Evolutionary conservation across 225 moss, liverwort and hornwort genomes (phyloP).

Genomic region (Asterella californica): DNA sequence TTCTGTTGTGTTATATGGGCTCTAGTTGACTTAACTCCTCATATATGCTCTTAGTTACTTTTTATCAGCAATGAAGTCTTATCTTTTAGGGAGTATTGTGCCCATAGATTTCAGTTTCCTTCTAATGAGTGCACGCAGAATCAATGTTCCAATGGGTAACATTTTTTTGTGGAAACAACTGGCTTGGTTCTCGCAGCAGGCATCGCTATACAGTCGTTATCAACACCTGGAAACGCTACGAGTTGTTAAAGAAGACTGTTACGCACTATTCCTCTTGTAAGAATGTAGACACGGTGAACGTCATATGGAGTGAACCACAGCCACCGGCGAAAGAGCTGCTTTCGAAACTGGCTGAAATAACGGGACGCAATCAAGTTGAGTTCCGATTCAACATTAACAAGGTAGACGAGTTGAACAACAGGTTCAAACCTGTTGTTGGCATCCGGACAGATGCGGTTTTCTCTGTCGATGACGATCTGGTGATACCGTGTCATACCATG

Average conservation of each 20-base stretch:
- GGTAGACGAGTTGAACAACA: conserved; percentile 80
- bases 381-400: conserved; percentile 70
- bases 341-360: conserved; percentile 40
- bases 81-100: neutral
- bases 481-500: conserved; percentile 76
- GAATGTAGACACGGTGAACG: conserved; percentile 68
- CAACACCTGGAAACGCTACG: conserved; percentile 89
- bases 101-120: neutral
- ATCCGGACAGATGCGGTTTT: conserved; percentile 69
- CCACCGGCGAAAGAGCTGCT: conserved; percentile 52
- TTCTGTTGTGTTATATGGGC: too few relatives aligned
- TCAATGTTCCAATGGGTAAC: neutral
- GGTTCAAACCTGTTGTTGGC: conserved; percentile 72
- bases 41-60: too few relatives aligned
- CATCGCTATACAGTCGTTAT: conserved; percentile 76
- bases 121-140: neutral
- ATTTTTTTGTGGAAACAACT: neutral
- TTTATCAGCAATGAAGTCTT: too few relatives aligned
- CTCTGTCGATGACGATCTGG: conserved; percentile 87
- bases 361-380: conserved; percentile 30
- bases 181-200: conserved; percentile 34
- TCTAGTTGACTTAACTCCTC: too few relatives aligned
- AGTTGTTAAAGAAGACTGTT: conserved; percentile 70
- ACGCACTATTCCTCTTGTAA: conserved; percentile 71
- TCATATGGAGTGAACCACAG: conserved; percentile 89